Evolutionary conservation across 1,139 yeast species (phyloP).

Genomic region (Tardiomyces blankii): DNA sequence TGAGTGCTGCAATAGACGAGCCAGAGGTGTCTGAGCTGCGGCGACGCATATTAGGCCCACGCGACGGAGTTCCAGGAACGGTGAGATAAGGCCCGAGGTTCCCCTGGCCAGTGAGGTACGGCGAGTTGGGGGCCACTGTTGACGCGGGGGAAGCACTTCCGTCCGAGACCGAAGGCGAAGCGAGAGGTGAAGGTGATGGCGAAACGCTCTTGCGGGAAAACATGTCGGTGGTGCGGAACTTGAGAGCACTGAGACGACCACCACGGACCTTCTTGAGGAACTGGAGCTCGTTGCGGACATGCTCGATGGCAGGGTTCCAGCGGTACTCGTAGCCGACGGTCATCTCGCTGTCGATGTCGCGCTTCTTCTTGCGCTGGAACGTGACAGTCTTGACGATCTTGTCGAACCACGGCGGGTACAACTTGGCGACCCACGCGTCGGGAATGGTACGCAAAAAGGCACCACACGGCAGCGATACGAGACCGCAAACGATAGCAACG

Average conservation of each 20-base stretch:
- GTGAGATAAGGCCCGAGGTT: background rate
- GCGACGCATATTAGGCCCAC: constrained; percentile 5
- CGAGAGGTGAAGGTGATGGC: background rate
- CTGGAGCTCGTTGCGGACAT: constrained; percentile 28
- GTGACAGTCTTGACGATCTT: constrained; percentile 34
- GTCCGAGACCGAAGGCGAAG: background rate
- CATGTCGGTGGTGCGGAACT: constrained; percentile 17
- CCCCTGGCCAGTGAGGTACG: background rate
- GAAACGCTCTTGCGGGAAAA: background rate
- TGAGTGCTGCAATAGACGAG: constrained; percentile 32
- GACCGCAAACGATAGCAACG: constrained; percentile 75
- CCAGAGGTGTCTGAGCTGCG: background rate
- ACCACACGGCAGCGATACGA: constrained; percentile 75
- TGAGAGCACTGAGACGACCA: constrained; percentile 27
- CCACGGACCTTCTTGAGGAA: constrained; percentile 30
- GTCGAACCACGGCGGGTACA: constrained; percentile 59
- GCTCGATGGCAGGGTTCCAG: constrained; percentile 33
- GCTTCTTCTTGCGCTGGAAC: constrained; percentile 13
- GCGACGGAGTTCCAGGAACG: constrained; percentile 1
- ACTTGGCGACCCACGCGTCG: constrained; percentile 56
- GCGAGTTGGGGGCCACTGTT: background rate
- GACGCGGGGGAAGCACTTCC: background rate
- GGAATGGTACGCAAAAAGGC: constrained; percentile 67
- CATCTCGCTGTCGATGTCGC: constrained; percentile 16
- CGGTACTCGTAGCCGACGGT: constrained; percentile 13